phyloP scores from a whole-genome alignment of 768 basidiomycete species.

The Lactarius psammicola region DNA sequence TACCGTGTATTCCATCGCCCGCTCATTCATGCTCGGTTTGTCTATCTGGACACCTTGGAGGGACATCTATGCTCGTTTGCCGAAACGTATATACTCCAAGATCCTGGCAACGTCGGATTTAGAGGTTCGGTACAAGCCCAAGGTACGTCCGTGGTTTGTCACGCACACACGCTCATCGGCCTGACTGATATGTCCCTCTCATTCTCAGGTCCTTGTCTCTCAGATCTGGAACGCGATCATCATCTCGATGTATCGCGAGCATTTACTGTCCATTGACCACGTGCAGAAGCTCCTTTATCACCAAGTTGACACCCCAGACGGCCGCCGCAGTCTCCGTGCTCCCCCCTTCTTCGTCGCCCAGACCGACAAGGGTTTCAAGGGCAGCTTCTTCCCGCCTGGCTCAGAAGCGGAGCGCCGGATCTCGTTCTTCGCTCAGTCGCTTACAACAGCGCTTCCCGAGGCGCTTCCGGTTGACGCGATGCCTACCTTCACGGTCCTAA shows the following conservation, averaged over 20 bases:
- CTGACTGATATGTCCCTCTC: neutral
- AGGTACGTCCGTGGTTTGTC: conserved; percentile 51
- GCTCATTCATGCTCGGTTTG: conserved; percentile 87
- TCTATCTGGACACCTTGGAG: conserved; percentile 99
- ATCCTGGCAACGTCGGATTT: conserved; percentile 90
- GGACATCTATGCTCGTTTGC: conserved; percentile 93
- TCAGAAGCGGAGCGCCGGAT: conserved; percentile 97
- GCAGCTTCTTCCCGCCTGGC: conserved; percentile 89
- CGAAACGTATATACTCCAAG: conserved; percentile 97
- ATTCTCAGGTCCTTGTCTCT: conserved; percentile 81
- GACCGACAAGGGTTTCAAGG: conserved; percentile 78
- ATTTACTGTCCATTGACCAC: conserved; percentile 96
- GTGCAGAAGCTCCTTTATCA: conserved; percentile 98
- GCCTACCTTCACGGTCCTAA: conserved; percentile 98
- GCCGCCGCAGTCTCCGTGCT: conserved; percentile 87
- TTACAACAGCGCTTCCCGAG: conserved; percentile 93
- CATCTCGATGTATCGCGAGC: conserved; percentile 99
- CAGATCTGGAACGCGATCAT: conserved; percentile 99
- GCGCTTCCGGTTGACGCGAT: conserved; percentile 97
- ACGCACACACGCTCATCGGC: no score
- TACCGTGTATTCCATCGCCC: conserved; percentile 84
- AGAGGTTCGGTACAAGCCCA: conserved; percentile 99
- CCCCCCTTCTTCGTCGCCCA: conserved; percentile 99
- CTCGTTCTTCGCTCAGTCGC: conserved; percentile 97
- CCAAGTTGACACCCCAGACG: conserved; percentile 86